These are phyloP conservation scores for Rossbeevera mucosa DNA, from an alignment of 768 basidiomycete genomes.

Conservation along the genomic window DNA sequence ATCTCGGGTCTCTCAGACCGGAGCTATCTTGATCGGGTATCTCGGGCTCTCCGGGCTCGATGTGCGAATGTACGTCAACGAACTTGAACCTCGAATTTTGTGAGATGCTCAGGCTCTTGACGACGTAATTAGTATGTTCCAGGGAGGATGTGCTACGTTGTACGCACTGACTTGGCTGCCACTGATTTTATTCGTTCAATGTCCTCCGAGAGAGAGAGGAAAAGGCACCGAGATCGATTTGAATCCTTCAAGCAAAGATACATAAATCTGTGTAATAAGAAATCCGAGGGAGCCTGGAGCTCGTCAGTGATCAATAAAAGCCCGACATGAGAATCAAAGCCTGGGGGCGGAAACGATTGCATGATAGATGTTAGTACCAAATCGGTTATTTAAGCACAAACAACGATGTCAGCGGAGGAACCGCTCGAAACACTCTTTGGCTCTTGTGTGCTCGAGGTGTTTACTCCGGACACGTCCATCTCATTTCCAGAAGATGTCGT, in stretches of 20 bases:
- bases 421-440: constrained; percentile 63
- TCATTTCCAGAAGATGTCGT: constrained; percentile 49
- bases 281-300: constrained; percentile 66
- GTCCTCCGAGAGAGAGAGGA: constrained; percentile 57
- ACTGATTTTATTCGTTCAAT: constrained; percentile 60
- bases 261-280: constrained; percentile 57
- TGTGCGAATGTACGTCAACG: constrained; percentile 46
- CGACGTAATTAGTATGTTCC: constrained; percentile 4
- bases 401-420: constrained; percentile 30
- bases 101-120: constrained; percentile 33
- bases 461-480: constrained; percentile 60
- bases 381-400: constrained; percentile 14
- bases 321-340: constrained; percentile 47
- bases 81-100: constrained; percentile 44
- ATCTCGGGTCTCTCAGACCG: constrained; percentile 3
- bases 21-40: constrained; percentile 4
- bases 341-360: constrained; percentile 50
- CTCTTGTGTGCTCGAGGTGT: constrained; percentile 53
- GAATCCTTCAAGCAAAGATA: constrained; percentile 47
- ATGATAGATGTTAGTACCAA: too few species aligned
- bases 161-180: constrained; percentile 57
- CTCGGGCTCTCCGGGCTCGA: constrained; percentile 17
- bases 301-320: constrained; percentile 67
- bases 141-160: background rate
- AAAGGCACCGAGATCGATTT: constrained; percentile 35